A percentile compares a stretch with the other conserved stretches of the same genome.
phyloP scores from a whole-genome alignment of 2,329 filamentous ascomycete species.

The Rhytidhysteron rufulum region DNA sequence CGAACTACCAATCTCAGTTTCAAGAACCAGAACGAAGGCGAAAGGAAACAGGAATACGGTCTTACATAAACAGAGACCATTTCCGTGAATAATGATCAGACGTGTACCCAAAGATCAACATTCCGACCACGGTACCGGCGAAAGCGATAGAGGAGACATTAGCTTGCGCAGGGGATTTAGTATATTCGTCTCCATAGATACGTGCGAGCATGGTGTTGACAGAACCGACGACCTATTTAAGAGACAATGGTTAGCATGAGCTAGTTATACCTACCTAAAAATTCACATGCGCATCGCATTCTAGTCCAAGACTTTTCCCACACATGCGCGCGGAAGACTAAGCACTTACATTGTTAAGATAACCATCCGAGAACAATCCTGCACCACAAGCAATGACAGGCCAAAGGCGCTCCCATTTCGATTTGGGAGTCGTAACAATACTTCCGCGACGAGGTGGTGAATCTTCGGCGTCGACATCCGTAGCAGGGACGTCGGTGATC shows the following conservation, averaged over 20 bases:
- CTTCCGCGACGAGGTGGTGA: constrained; percentile 18
- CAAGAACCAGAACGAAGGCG: no score
- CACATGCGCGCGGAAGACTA: constrained; percentile 12
- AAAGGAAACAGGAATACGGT: no score
- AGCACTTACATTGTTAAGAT: constrained; percentile 80
- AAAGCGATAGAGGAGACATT: constrained; percentile 83
- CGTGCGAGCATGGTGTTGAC: constrained; percentile 71
- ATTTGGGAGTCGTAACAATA: constrained; percentile 27
- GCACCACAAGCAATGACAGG: constrained; percentile 86
- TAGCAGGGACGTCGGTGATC: constrained; percentile 7
- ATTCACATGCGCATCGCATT: neutral
- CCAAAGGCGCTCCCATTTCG: constrained; percentile 49
- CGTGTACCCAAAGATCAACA: constrained; percentile 75
- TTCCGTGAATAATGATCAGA: constrained; percentile 83
- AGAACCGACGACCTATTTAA: constrained; percentile 71
- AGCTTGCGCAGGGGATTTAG: constrained; percentile 62
- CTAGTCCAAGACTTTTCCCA: neutral
- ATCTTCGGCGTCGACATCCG: constrained; percentile 5
- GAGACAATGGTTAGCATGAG: neutral
- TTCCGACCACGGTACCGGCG: constrained; percentile 78
- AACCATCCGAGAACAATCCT: constrained; percentile 87
- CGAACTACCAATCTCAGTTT: constrained; percentile 39
- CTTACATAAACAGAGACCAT: constrained; percentile 65
- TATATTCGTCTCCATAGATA: constrained; percentile 69
- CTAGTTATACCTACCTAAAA: no score